Evolutionary conservation across 1,139 yeast species (phyloP), one percentile per base, ranked within the genome.

Genomic region (Suhomyces bribrorum): DNA sequence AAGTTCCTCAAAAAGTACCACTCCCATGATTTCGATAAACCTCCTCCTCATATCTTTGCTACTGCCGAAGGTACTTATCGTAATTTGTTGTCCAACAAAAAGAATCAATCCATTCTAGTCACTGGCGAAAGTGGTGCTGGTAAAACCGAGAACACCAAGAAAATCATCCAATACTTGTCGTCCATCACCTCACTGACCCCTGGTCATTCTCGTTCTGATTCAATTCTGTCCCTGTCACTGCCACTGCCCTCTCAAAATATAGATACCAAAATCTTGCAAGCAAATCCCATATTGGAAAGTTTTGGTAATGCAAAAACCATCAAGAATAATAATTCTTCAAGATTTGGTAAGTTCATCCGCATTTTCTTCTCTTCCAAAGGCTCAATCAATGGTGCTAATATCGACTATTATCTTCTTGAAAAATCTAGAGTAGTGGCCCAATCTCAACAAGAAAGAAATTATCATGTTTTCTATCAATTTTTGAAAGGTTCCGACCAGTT

Each of bases 101-200:
- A 81, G 53, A 86, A 90, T 61, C 98, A 94, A 63, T 83, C 95
- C 12, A 88, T 94, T 37, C 69, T 94, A 38, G 97, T 94, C 9
- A 94, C 98, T 1, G 99, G 99, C 45, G 99, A 94, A 59, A 86
- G 96, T 20, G 99, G 98, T 45, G 98, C 98, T 0, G 98, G 98
- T 41, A 92, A 92, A 60, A 92, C 98, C 0, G 98, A 92, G 64
- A 92, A 88, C 52, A 92, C 98, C n/a, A 92, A 92, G 61, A 88
- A 86, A 55, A 90, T 92, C 43, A 86, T 94, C 48, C 97, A 90
- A 60, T 92, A 89, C 61, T 72, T 94, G 40, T 88, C 97, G 0
- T 82, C 90, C 5, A 81, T 88, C 28, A 81, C 92, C 1, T 16
- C 20, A 7, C 6, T 7, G 14, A 4, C 28, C 12, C 20, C 29